A percentile compares a stretch with the other conserved stretches of the same genome.
phyloP scores from a whole-genome alignment of 305 asterid species.

The Fraxinus velutina region DNA sequence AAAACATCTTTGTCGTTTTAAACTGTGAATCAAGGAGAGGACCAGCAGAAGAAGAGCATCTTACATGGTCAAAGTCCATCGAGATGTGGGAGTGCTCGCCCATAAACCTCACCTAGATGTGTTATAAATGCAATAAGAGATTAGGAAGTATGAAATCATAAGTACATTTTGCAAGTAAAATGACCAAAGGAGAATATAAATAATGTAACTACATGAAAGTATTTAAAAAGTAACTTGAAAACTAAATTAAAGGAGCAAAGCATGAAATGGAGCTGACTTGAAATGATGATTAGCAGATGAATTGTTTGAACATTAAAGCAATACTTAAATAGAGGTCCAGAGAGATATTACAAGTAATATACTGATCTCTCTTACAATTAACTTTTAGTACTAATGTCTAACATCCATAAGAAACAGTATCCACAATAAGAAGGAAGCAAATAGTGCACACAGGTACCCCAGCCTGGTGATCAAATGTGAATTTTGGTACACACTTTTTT shows the following conservation, averaged over 20 bases:
- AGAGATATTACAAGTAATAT: not conserved
- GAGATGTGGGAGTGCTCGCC: constrained; percentile 51
- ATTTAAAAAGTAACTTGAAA: not conserved
- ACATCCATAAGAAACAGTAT: not conserved
- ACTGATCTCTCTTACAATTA: not conserved
- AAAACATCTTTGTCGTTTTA: not conserved
- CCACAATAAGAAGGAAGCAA: not conserved
- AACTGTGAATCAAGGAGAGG: not conserved
- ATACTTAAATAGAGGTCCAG: not conserved
- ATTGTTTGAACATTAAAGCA: not conserved
- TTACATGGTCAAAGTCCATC: constrained; percentile 53
- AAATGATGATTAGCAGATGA: not conserved
- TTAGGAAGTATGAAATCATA: not conserved
- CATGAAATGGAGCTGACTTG: not conserved
- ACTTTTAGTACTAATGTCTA: not conserved
- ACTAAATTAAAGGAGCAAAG: not conserved
- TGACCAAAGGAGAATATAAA: not conserved
- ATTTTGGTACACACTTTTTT: not conserved
- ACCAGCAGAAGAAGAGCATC: constrained; percentile 10
- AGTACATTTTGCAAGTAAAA: not conserved
- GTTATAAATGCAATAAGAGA: constrained; percentile 6
- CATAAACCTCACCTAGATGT: constrained; percentile 43
- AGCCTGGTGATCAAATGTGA: not conserved
- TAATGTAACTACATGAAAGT: not conserved
- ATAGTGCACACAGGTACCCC: not conserved